A percentile compares a stretch with the other conserved stretches of the same genome.
These are phyloP conservation scores for Euphorbia pulcherrima DNA, from an alignment of 345 rosid genomes.

Conservation along the genomic window DNA sequence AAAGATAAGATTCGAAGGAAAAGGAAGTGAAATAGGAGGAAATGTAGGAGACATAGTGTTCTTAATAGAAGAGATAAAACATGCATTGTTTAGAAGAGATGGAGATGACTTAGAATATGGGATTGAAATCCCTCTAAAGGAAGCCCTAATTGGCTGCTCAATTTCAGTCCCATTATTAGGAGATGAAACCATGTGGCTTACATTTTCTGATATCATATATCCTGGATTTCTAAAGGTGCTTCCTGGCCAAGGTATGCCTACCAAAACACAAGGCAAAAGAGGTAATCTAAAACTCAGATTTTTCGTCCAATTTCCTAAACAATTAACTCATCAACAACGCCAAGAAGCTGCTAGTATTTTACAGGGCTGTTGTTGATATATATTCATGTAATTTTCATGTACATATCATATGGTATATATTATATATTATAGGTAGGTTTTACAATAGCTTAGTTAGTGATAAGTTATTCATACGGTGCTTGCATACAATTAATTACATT, in stretches of 20 bases:
- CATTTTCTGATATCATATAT: slow-evolving; percentile 49
- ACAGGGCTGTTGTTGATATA: background rate
- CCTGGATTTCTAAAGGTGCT: slow-evolving; percentile 48
- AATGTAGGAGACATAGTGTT: slow-evolving; percentile 65
- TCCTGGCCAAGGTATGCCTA: slow-evolving; percentile 6
- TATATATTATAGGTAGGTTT: background rate
- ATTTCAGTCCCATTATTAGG: slow-evolving; percentile 64
- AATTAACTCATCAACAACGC: background rate
- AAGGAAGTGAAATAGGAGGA: slow-evolving; percentile 77
- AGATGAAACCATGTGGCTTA: slow-evolving; percentile 49
- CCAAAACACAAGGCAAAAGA: background rate
- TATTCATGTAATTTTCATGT: background rate
- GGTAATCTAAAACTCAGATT: background rate
- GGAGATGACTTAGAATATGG: slow-evolving; percentile 65
- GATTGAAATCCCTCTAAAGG: slow-evolving; percentile 63
- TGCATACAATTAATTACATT: too few species aligned
- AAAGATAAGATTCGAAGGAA: slow-evolving; percentile 75
- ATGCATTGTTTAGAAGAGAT: slow-evolving; percentile 53
- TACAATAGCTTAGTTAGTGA: background rate
- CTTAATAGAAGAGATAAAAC: slow-evolving; percentile 55
- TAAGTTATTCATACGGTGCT: too few species aligned
- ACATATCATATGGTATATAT: background rate
- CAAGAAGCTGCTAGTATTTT: background rate
- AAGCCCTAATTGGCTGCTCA: slow-evolving; percentile 74
- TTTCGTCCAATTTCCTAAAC: background rate